Conservation (phyloP, 2,329 filamentous ascomycete genomes). For the Fusarium newnesense region DNA sequence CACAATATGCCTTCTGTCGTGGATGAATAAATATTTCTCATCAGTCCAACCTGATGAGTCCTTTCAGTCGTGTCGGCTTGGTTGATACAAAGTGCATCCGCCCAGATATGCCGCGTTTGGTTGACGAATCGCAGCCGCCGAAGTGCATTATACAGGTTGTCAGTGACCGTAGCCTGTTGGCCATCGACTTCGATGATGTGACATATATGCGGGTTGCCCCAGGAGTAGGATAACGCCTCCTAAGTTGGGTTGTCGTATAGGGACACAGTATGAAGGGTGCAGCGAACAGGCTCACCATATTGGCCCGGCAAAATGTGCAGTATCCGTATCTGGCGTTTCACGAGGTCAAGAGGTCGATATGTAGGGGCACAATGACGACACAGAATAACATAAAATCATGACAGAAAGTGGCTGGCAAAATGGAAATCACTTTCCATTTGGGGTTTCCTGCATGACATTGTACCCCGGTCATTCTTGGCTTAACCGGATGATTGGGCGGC, state of each 20-base stretch:
- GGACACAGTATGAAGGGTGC: neutral
- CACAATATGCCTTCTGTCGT: slow-evolving; percentile 1
- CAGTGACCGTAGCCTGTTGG: neutral
- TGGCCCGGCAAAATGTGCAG: neutral
- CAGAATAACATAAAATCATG: neutral
- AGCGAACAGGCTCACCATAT: neutral
- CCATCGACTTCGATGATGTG: neutral
- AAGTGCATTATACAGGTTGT: neutral
- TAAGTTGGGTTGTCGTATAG: neutral
- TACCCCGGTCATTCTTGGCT: neutral
- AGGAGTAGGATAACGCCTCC: neutral
- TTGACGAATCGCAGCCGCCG: rapidly evolving
- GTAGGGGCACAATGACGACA: neutral
- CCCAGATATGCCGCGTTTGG: neutral
- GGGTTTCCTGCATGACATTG: too few relatives aligned
- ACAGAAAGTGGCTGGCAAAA: neutral
- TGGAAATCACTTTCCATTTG: neutral
- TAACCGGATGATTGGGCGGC: neutral
- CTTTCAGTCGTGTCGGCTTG: slow-evolving; percentile 1
- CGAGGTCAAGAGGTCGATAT: neutral
- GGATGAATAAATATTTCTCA: slow-evolving; percentile 3
- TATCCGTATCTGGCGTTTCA: slow-evolving; percentile 2
- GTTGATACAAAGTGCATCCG: slow-evolving; percentile 8
- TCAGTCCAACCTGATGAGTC: neutral
- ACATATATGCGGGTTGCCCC: neutral